Evolutionary conservation across 2,329 filamentous ascomycete genomes (phyloP).

Genomic region (Aspergillus neotritici): DNA sequence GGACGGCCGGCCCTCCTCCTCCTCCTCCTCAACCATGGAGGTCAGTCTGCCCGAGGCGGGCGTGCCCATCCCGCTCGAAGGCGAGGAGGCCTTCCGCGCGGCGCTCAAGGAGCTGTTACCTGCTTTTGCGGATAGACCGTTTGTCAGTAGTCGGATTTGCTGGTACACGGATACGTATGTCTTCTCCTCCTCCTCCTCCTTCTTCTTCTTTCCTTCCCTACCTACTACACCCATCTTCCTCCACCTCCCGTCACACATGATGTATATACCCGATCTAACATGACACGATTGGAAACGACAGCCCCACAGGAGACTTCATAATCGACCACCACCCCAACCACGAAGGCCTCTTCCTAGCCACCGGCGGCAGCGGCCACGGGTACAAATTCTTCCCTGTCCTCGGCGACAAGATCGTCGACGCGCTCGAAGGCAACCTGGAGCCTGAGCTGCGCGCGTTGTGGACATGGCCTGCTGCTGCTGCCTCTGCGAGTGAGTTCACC

Average conservation of each 20-base stretch:
- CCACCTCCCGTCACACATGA: too few relatives aligned
- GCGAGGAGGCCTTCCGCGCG: conserved; percentile 54
- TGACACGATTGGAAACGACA: conserved; percentile 9
- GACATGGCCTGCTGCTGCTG: conserved; percentile 32
- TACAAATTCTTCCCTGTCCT: conserved; percentile 52
- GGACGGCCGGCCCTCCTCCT: conserved; percentile 9
- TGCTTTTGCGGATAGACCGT: conserved; percentile 54
- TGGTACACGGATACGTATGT: conserved; percentile 68
- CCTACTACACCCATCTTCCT: not conserved
- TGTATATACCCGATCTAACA: too few relatives aligned
- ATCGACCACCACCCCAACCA: conserved; percentile 63
- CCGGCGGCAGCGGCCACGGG: conserved; percentile 49
- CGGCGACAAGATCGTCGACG: conserved; percentile 48
- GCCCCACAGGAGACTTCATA: conserved; percentile 62
- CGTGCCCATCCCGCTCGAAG: conserved; percentile 48
- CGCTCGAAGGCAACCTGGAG: conserved; percentile 41
- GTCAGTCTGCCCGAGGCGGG: conserved; percentile 38
- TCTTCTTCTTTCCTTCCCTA: not conserved
- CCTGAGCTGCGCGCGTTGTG: conserved; percentile 39
- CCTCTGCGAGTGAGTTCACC: conserved; percentile 20
- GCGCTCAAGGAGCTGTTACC: conserved; percentile 60
- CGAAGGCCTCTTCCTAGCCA: conserved; percentile 46
- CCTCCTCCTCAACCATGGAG: conserved; percentile 22
- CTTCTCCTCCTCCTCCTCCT: not conserved
- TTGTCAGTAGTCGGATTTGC: conserved; percentile 59